A percentile compares a stretch with the other conserved stretches of the same genome.
phyloP scores from a whole-genome alignment of 1,284 basidiomycete species.

The Sporisorium sorghi region DNA sequence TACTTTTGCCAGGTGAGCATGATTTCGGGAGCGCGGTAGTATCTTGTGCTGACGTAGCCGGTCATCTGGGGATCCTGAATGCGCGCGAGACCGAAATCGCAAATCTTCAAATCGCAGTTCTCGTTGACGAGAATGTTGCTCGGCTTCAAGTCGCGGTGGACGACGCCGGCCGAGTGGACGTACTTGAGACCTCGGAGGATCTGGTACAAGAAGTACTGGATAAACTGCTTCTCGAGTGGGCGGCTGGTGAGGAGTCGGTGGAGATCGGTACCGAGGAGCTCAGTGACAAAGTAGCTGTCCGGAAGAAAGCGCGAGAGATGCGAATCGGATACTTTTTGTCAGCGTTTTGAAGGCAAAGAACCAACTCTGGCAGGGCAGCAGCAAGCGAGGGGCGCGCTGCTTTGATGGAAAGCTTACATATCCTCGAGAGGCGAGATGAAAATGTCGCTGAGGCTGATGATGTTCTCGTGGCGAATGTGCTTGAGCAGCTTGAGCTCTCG shows the following conservation, averaged over 20 bases:
- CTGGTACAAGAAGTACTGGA: constrained; percentile 99
- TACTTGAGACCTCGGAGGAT: constrained; percentile 98
- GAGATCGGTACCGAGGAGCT: constrained; percentile 96
- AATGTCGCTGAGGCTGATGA: constrained; percentile 97
- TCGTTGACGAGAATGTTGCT: constrained; percentile 99
- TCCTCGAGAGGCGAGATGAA: constrained; percentile 99
- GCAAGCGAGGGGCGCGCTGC: background rate
- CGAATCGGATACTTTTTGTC: background rate
- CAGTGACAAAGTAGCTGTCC: constrained; percentile 92
- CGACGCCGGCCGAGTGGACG: constrained; percentile 98
- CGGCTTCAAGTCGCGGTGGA: constrained; percentile 95
- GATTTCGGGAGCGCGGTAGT: constrained; percentile 99
- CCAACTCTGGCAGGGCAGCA: background rate
- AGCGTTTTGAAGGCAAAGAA: background rate
- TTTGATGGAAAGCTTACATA: constrained; percentile 29
- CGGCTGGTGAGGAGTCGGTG: constrained; percentile 95
- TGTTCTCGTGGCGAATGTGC: constrained; percentile 99
- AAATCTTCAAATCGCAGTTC: constrained; percentile 99
- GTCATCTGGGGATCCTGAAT: constrained; percentile 98
- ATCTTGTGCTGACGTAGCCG: constrained; percentile 97
- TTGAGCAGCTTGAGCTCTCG: constrained; percentile 98
- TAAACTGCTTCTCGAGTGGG: constrained; percentile 99
- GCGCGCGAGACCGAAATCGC: constrained; percentile 96
- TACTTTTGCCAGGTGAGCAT: constrained; percentile 99
- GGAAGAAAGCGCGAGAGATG: constrained; percentile 71